Percentiles rank a stretch among this genome's conserved stretches.
These are phyloP conservation scores for Gleditsia sinensis DNA, from an alignment of 306 rosid species.

Conservation along the genomic window DNA sequence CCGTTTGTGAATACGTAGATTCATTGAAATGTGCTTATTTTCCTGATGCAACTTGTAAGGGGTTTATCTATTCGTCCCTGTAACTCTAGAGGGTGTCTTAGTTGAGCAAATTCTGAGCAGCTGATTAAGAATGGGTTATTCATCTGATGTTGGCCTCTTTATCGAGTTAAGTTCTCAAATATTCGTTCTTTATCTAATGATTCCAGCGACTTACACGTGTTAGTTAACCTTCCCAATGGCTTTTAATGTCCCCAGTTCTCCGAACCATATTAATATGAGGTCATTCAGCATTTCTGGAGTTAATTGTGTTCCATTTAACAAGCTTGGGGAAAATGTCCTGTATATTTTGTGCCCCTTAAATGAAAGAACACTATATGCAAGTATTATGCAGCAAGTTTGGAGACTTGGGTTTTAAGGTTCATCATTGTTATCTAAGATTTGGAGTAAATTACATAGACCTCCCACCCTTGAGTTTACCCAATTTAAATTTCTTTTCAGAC, in stretches of 20 bases:
- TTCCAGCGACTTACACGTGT: not conserved
- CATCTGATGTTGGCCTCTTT: not conserved
- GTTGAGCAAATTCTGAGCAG: not conserved
- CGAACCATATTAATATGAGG: not conserved
- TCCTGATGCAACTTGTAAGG: not conserved
- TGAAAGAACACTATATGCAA: not conserved
- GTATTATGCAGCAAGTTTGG: not conserved
- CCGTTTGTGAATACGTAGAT: not conserved
- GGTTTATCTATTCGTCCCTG: not conserved
- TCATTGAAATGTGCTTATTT: not conserved
- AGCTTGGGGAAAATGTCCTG: not conserved
- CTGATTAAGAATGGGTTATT: not conserved
- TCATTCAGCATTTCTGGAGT: conserved; percentile 6
- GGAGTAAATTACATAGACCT: no score
- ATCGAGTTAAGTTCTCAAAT: not conserved
- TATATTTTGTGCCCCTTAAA: no score
- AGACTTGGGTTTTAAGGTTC: not conserved
- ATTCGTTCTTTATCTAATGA: not conserved
- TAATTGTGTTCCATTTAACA: not conserved
- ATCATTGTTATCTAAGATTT: not conserved
- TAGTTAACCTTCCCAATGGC: conserved; percentile 6
- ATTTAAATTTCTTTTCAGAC: no score
- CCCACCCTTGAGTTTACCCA: not conserved
- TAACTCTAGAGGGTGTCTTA: not conserved
- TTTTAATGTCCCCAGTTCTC: not conserved